Evolutionary conservation across 73 alveolate species (phyloP), one percentile per base, ranked within the genome.

Genomic region (Paraurostyla sp.): DNA sequence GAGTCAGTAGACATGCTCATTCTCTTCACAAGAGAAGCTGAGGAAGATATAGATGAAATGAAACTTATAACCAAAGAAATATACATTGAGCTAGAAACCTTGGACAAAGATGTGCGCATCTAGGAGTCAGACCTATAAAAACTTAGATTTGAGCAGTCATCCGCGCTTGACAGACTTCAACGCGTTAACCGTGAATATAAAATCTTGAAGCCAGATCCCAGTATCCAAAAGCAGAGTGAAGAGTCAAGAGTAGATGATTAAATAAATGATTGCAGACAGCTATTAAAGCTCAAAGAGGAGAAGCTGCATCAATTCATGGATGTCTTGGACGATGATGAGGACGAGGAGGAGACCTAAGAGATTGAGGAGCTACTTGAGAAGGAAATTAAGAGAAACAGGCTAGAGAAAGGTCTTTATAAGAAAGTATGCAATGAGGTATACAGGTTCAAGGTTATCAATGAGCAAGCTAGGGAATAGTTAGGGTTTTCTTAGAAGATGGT

Each of bases 1-100:
- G 80, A 78, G 52, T 43, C 80, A 46, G 9, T 78, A n/a, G 89
- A 78, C 52, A 18, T 78, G 33, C 60, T 78, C 18, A 35, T 52
- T 13, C 48, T 78, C 46, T 41, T 51, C 11, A 54, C 68, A 43
- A 78, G 40, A 51, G 89, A 78, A 52, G 78, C 76, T 7, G 40
- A 78, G 78, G 76, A 78, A 52, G 89, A 78, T 38, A 20, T 18
- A 1, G 38, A 78, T 1, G 89, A 78, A 43, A 78, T 78, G 48
- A 78, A 51, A 33, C 25, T 16, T 7, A 52, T 32, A 78, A 9
- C 32, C 40, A 50, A 32, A 27, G 86, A 73, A 36, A 49, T 71
- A 40, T 13, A 36, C 23, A 16, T 18, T 18, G 86, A 73, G 56
- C 29, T 73, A 50, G 65, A 43, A 43, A 25, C 3, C 0, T 25